A percentile compares a stretch with the other conserved stretches of the same genome.
phyloP scores from a whole-genome alignment of 192 early-diverging fungal genomes.

The Coemansia sp. region DNA sequence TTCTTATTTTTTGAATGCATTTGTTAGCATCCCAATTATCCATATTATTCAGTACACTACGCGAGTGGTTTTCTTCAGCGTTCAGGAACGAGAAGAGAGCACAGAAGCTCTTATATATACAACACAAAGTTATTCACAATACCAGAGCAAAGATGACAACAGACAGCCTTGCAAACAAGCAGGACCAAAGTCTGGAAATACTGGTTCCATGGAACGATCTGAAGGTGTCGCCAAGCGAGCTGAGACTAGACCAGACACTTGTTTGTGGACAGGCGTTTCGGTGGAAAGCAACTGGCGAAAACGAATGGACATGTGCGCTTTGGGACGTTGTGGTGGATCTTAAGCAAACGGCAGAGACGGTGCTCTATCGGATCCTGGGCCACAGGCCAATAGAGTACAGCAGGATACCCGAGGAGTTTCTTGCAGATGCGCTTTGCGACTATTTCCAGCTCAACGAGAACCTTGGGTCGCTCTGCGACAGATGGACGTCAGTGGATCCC shows the following conservation, averaged over 20 bases:
- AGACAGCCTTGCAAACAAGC: neutral
- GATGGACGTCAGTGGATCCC: slow-evolving; percentile 62
- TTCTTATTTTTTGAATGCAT: neutral
- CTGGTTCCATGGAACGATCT: slow-evolving; percentile 56
- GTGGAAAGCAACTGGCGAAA: slow-evolving; percentile 69
- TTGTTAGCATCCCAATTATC: neutral
- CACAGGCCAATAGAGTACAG: neutral
- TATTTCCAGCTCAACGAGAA: slow-evolving; percentile 86
- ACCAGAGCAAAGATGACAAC: neutral
- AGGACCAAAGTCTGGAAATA: neutral
- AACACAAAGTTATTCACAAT: neutral
- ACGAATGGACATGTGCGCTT: slow-evolving; percentile 65
- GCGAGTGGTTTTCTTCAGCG: neutral
- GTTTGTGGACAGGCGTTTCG: slow-evolving; percentile 90
- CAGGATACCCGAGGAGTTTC: neutral
- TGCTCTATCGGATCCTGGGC: slow-evolving; percentile 31
- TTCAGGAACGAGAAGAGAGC: neutral
- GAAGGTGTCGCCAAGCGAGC: slow-evolving; percentile 58
- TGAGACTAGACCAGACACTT: slow-evolving; percentile 78
- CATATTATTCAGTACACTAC: neutral
- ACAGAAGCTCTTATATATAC: neutral
- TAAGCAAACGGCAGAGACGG: slow-evolving; percentile 57
- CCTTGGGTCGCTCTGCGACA: slow-evolving; percentile 58
- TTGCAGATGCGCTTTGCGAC: slow-evolving; percentile 53
- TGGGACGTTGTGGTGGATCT: slow-evolving; percentile 61